Base-by-base conservation (phyloP, 352 stramenopile genomes). In the Globisporangium uncinulatum region DNA sequence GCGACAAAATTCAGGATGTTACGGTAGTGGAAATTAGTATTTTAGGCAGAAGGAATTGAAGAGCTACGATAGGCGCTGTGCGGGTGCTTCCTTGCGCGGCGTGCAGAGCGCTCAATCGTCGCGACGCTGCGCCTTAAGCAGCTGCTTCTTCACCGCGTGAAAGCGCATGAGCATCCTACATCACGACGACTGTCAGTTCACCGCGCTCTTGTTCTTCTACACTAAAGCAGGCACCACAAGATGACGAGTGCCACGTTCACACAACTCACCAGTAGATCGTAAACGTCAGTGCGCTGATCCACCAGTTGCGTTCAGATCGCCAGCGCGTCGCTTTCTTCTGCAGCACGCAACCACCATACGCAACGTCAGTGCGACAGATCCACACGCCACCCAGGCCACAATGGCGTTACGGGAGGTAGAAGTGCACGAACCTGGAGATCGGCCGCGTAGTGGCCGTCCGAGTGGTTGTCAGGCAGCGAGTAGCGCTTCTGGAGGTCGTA, bases 401-500 rank as follows among this genome's bases (percentile, higher is more conserved):
- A 29, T 29, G 24, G 24, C 24, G 24, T 29, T 29, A 29, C 24
- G 24, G 24, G 1, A 29, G 6, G 13, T 21, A 14, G 24, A 4
- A 20, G n/a, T 3, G 21, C 8, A 66, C 69, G 13, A 42, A 85
- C 74, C 73, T 89, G 79, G 55, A 92, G 58, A 58, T 92, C 79
- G 14, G 79, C 79, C 20, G 75, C 74, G 64, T 84, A 92, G 60
- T 92, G 79, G 4, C 54, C 63, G 56, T 86, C 73, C 37, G 74
- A 56, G 15, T 65, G 48, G 14, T 70, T 59, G 15, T 64, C 50
- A 19, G 64, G 43, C 3, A 66, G 8, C 2, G 67, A 59, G 60
- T 92, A 92, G 21, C 82, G 77, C 67, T 92, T 88, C 59, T 92
- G 82, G n/a, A 89, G 66, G 61, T 89, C 79, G 41, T 81, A 87